Evolutionary conservation across 495 filamentous ascomycete genomes (phyloP).

Genomic region (Neurospora sp.): DNA sequence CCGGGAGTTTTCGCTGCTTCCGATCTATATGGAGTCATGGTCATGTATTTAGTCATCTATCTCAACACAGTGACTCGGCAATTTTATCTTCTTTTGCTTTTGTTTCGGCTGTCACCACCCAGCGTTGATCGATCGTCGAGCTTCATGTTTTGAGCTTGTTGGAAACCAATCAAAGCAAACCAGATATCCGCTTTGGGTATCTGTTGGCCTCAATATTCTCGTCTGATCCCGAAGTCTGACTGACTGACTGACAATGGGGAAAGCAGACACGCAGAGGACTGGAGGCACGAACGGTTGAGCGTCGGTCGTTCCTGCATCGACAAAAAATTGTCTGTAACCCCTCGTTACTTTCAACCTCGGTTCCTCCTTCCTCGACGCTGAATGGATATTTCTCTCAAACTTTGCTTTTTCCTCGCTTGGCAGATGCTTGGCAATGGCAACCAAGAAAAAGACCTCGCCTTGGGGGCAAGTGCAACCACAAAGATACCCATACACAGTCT

Average conservation of each 20-base stretch:
- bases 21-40: background rate
- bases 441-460: background rate
- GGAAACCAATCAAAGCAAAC: background rate
- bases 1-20: background rate
- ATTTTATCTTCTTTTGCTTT: background rate
- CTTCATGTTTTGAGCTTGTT: background rate
- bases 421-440: background rate
- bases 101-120: background rate
- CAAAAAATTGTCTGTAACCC: background rate
- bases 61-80: background rate
- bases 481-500: background rate
- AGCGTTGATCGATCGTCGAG: background rate
- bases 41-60: background rate
- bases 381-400: background rate
- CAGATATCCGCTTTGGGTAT: background rate
- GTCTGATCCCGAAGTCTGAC: background rate
- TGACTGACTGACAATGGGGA: background rate
- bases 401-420: background rate
- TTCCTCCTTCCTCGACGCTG: background rate
- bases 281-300: background rate
- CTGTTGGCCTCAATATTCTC: background rate
- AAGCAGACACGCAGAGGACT: background rate
- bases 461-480: background rate
- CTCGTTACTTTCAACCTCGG: background rate
- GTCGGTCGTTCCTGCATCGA: background rate